Percentiles rank a stretch among this genome's conserved stretches.
Evolutionary conservation across 2,329 filamentous ascomycete genomes (phyloP).

Genomic region (Microcera coccophila): DNA sequence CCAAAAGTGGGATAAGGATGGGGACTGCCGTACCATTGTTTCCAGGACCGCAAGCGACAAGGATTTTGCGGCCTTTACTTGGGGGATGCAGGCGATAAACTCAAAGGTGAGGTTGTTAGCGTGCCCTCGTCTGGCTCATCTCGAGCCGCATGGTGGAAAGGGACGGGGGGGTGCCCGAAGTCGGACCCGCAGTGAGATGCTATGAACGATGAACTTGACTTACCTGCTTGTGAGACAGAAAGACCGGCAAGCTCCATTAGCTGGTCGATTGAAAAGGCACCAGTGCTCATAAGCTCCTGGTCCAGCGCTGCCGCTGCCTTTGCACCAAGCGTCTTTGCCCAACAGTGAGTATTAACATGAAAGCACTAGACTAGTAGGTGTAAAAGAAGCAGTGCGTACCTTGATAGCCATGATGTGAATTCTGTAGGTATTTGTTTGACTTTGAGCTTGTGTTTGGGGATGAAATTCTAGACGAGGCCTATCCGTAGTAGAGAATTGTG

Average conservation of each 20-base stretch:
- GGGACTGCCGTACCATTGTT: slow-evolving; percentile 64
- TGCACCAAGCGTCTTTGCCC: slow-evolving; percentile 70
- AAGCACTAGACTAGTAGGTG: slow-evolving; percentile 11
- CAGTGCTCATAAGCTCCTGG: slow-evolving; percentile 85
- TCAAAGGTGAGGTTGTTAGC: slow-evolving; percentile 32
- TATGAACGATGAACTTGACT: too few relatives aligned
- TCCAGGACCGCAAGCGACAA: slow-evolving; percentile 87
- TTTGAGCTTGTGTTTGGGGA: too few relatives aligned
- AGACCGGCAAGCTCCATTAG: slow-evolving; percentile 95
- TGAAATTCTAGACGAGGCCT: neutral
- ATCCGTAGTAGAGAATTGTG: neutral
- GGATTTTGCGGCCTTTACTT: slow-evolving; percentile 63
- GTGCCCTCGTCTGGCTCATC: neutral
- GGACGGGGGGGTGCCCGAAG: too few relatives aligned
- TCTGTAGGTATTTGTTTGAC: too few relatives aligned
- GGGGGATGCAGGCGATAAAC: slow-evolving; percentile 82
- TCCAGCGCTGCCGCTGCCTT: slow-evolving; percentile 87
- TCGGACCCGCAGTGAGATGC: too few relatives aligned
- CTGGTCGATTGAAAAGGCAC: slow-evolving; percentile 90
- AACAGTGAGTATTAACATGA: slow-evolving; percentile 1
- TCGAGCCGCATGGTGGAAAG: neutral
- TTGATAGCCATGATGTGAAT: slow-evolving; percentile 33
- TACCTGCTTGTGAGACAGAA: slow-evolving; percentile 86
- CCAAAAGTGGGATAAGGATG: neutral
- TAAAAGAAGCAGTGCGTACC: slow-evolving; percentile 13